phyloP scores from a whole-genome alignment of 2,329 filamentous ascomycete species.

The Ophiostoma sp. region DNA sequence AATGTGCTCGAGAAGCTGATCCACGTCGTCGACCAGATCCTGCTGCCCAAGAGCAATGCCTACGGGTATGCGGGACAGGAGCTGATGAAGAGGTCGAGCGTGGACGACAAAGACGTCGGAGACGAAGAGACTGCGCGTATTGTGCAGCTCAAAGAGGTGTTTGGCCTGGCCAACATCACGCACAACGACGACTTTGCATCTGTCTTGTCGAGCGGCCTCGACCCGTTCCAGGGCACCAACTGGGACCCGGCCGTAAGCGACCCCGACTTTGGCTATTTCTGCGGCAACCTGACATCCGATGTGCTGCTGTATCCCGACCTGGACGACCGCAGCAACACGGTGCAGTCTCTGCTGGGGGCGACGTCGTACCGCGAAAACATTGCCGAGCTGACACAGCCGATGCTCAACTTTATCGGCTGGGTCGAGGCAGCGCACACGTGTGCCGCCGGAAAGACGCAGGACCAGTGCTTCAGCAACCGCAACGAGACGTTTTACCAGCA shows the following conservation, averaged over 20 bases:
- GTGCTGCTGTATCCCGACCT: conserved; percentile 40
- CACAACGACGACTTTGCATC: conserved; percentile 46
- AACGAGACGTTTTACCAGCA: conserved; percentile 34
- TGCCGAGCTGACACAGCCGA: conserved; percentile 35
- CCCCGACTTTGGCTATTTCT: conserved; percentile 44
- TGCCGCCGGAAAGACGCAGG: conserved; percentile 31
- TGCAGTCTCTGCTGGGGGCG: conserved; percentile 37
- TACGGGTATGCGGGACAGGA: conserved; percentile 30
- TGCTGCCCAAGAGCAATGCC: conserved; percentile 36
- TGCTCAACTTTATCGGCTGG: conserved; percentile 51
- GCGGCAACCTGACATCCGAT: conserved; percentile 41
- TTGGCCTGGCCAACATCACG: conserved; percentile 43
- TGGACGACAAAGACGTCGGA: neutral
- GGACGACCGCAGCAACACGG: conserved; percentile 33
- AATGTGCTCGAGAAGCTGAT: conserved; percentile 54
- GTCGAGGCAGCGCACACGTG: conserved; percentile 32
- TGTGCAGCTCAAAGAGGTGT: conserved; percentile 37
- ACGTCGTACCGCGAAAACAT: conserved; percentile 39
- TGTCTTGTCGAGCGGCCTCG: conserved; percentile 39
- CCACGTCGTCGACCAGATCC: conserved; percentile 47
- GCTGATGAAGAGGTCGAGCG: conserved; percentile 29
- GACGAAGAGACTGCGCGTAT: conserved; percentile 21
- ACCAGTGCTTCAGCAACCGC: conserved; percentile 37
- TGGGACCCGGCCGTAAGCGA: conserved; percentile 48
- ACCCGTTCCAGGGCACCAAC: conserved; percentile 44